phyloP scores from a whole-genome alignment of 2,329 filamentous ascomycete species.

The Ustulina deusta region DNA sequence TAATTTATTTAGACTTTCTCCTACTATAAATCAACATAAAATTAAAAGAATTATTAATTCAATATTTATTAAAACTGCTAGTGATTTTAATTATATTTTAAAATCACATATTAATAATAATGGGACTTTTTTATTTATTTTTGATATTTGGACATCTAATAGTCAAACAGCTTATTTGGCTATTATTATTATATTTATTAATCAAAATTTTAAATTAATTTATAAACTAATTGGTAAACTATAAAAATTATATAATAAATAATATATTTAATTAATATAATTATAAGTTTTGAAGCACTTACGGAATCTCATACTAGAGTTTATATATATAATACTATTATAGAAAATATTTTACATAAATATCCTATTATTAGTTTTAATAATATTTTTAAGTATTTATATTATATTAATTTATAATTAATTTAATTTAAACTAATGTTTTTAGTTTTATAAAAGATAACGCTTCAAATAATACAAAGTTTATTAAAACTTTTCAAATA shows the following conservation, averaged over 20 bases:
- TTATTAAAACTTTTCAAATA: conserved; percentile 6
- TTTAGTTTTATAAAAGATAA: conserved; percentile 11
- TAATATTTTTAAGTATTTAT: conserved; percentile 6
- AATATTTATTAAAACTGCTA: background rate
- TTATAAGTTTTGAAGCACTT: background rate
- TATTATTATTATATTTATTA: conserved; percentile 17
- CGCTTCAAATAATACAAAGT: background rate
- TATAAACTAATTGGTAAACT: conserved; percentile 13
- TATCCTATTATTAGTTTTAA: background rate
- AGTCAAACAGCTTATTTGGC: background rate
- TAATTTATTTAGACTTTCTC: background rate
- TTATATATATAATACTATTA: conserved; percentile 12
- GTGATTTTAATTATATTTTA: conserved; percentile 20
- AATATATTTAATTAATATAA: background rate
- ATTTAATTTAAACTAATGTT: background rate
- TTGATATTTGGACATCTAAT: conserved; percentile 17
- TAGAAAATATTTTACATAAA: conserved; percentile 1
- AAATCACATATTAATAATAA: conserved; percentile 15
- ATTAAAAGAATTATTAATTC: background rate
- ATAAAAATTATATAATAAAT: background rate
- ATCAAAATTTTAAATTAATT: conserved; percentile 14
- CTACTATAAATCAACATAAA: background rate
- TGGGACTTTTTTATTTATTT: conserved; percentile 12
- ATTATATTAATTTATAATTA: conserved; percentile 10
- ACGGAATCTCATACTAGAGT: background rate